phyloP scores from a whole-genome alignment of 148 eudicot species.

The Rhododendron williamsianum region DNA sequence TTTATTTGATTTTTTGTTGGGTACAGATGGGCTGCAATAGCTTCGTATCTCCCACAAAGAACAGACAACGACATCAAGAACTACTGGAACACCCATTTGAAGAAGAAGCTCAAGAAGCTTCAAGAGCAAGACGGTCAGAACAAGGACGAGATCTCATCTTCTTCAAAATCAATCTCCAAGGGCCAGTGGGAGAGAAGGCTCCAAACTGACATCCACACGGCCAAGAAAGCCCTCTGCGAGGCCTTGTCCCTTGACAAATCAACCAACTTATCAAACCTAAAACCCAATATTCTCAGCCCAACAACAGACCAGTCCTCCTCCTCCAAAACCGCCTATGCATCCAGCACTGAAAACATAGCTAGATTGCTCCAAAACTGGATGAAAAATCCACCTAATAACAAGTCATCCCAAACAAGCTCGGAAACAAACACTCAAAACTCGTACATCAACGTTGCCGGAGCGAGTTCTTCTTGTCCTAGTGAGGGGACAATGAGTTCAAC shows the following conservation, averaged over 20 bases:
- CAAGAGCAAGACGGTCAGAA: slow-evolving; percentile 28
- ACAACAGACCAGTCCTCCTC: background rate
- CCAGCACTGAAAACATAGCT: slow-evolving; percentile 68
- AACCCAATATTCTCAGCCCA: background rate
- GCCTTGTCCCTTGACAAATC: slow-evolving; percentile 74
- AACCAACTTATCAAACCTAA: background rate
- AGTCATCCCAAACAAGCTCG: slow-evolving; percentile 25
- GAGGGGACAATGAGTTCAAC: slow-evolving; percentile 24
- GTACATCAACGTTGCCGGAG: slow-evolving; percentile 4
- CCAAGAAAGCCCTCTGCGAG: slow-evolving; percentile 74
- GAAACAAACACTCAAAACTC: slow-evolving; percentile 25
- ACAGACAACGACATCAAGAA: slow-evolving; percentile 91
- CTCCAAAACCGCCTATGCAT: slow-evolving; percentile 40
- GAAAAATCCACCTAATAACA: slow-evolving; percentile 20
- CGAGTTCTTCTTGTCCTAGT: slow-evolving; percentile 27
- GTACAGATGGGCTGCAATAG: slow-evolving; percentile 90
- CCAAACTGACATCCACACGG: slow-evolving; percentile 74
- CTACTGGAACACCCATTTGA: slow-evolving; percentile 88
- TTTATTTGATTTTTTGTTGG: background rate
- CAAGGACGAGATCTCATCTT: slow-evolving; percentile 22
- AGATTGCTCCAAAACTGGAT: slow-evolving; percentile 60
- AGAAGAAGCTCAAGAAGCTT: slow-evolving; percentile 53
- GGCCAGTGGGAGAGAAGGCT: slow-evolving; percentile 94
- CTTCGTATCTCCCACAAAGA: slow-evolving; percentile 83
- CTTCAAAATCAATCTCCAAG: slow-evolving; percentile 33